Evolutionary conservation across 495 filamentous ascomycete species (phyloP).

Genomic region (Tuber brumale): DNA sequence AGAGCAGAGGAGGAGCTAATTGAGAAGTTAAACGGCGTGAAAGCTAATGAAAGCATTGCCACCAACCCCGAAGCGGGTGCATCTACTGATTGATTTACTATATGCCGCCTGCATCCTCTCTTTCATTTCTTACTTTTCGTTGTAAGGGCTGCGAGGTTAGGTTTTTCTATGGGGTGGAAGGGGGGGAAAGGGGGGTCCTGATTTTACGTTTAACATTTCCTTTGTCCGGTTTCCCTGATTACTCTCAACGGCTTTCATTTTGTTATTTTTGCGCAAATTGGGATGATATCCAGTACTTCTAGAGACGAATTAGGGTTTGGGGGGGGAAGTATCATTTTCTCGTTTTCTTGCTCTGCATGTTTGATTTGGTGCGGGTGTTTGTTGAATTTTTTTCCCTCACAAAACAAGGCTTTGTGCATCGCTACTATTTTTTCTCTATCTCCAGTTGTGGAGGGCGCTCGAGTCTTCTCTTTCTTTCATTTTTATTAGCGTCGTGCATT

Average conservation of each 20-base stretch:
- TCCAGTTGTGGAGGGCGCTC: neutral
- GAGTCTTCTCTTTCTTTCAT: neutral
- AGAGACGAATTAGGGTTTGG: constrained; percentile 29
- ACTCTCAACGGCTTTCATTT: constrained; percentile 6
- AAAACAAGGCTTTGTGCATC: neutral
- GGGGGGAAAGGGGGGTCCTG: neutral
- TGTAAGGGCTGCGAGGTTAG: constrained; percentile 7
- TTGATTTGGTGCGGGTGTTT: constrained; percentile 17
- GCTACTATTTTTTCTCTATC: neutral
- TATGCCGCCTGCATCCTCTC: neutral
- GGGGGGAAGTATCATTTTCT: constrained; percentile 20
- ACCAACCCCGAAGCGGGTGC: constrained; percentile 9
- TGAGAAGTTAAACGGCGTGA: constrained; percentile 33
- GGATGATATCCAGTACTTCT: constrained; percentile 31
- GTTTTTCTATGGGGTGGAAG: constrained; percentile 19
- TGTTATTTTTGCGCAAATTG: constrained; percentile 27
- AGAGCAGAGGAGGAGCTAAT: constrained; percentile 32
- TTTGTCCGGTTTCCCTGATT: neutral
- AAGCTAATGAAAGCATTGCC: constrained; percentile 20
- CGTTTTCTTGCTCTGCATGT: constrained; percentile 21
- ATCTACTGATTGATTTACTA: constrained; percentile 21
- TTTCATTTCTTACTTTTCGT: constrained; percentile 8
- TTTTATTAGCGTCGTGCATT: neutral
- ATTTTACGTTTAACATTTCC: neutral
- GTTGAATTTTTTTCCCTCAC: constrained; percentile 9